These are phyloP conservation scores for Cladophialophora chaetospira DNA, from an alignment of 2,329 filamentous ascomycete genomes.

Conservation along the genomic window DNA sequence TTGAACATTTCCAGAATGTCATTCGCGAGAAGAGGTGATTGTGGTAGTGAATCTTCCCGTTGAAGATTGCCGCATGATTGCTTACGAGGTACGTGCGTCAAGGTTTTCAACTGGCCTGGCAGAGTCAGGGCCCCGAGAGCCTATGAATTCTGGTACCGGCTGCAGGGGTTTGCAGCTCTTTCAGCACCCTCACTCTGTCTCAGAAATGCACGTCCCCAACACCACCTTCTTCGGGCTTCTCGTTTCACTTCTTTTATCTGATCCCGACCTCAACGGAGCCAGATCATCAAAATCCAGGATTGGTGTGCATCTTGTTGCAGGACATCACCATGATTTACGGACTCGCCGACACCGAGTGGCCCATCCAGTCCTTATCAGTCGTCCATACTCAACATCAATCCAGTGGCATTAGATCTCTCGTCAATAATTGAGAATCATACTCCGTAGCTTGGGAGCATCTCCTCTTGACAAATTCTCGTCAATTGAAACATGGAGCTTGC, in stretches of 20 bases:
- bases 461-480: not conserved
- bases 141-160: conserved; percentile 6
- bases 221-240: not conserved
- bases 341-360: not conserved
- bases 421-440: too few relatives aligned
- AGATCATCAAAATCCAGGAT: not conserved
- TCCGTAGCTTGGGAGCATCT: too few relatives aligned
- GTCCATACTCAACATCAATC: too few relatives aligned
- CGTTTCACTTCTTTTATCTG: not conserved
- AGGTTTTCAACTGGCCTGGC: conserved; percentile 6
- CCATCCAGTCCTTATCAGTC: not conserved
- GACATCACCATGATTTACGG: not conserved
- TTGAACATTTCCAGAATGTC: not conserved
- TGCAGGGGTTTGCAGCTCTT: not conserved
- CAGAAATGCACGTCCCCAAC: not conserved
- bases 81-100: not conserved
- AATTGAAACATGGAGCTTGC: not conserved
- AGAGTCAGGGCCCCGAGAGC: not conserved
- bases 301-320: not conserved
- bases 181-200: conserved; percentile 5
- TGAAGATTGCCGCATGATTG: not conserved
- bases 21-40: not conserved
- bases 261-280: too few relatives aligned
- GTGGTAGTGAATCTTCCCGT: not conserved
- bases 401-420: too few relatives aligned